Evolutionary conservation across 2,329 filamentous ascomycete genomes (phyloP).

Genomic region (Cercospora sp.): DNA sequence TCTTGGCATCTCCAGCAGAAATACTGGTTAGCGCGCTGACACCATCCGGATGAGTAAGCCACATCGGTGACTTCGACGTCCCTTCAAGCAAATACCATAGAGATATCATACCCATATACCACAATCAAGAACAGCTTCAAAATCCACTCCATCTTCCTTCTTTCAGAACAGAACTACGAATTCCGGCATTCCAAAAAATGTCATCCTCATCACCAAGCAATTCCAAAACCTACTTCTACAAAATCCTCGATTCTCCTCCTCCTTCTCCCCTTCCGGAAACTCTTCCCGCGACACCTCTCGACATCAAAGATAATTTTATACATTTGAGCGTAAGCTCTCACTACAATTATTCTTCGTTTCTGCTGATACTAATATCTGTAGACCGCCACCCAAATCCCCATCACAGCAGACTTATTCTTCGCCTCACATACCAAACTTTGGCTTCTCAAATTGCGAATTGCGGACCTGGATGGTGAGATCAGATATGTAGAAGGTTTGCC

Average conservation of each 20-base stretch:
- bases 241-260: constrained; percentile 32
- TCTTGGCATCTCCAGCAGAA: no score
- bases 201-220: constrained; percentile 15
- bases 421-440: constrained; percentile 24
- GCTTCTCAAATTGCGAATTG: constrained; percentile 31
- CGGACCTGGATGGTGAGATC: constrained; percentile 30
- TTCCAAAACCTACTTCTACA: constrained; percentile 34
- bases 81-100: neutral
- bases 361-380: no score
- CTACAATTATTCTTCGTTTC: no score
- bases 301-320: constrained; percentile 34
- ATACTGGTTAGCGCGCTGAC: neutral
- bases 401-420: constrained; percentile 37
- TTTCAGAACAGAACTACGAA: no score
- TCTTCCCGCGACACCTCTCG: constrained; percentile 30
- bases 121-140: neutral
- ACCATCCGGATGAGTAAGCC: neutral
- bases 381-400: constrained; percentile 33
- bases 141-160: neutral
- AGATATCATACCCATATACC: no score
- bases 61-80: neutral
- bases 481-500: constrained; percentile 25
- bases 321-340: constrained; percentile 10
- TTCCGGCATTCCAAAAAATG: neutral
- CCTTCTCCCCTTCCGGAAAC: constrained; percentile 31